Evolutionary conservation across 192 early-diverging fungal genomes (phyloP).

Genomic region (Coemansia sp.): DNA sequence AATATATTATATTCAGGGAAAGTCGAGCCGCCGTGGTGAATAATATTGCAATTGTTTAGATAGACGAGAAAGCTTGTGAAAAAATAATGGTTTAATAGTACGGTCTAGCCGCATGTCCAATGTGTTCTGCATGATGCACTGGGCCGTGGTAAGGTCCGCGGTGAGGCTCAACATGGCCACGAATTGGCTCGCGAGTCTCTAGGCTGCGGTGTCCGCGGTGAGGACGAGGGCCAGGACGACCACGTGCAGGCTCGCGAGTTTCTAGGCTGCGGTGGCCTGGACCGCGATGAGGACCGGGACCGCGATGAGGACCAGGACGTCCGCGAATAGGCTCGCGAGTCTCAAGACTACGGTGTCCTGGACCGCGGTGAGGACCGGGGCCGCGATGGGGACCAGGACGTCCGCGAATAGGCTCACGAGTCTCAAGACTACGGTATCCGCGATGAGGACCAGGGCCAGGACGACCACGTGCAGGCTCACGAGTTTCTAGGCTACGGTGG

Average conservation of each 20-base stretch:
- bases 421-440: neutral
- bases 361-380: neutral
- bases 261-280: neutral
- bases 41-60: no score
- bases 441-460: neutral
- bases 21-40: no score
- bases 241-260: neutral
- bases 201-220: neutral
- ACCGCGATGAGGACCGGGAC: neutral
- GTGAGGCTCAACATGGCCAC: neutral
- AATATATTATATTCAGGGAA: no score
- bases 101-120: no score
- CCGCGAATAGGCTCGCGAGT: neutral
- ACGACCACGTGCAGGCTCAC: neutral
- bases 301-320: neutral
- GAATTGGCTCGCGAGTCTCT: neutral
- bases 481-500: neutral
- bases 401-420: neutral
- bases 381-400: neutral
- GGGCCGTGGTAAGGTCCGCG: neutral
- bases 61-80: no score
- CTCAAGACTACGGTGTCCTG: neutral
- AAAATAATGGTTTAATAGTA: no score
- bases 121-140: no score
- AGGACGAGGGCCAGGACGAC: neutral